phyloP scores from a whole-genome alignment of 768 basidiomycete species.

The Rhizopogon salebrosus region DNA sequence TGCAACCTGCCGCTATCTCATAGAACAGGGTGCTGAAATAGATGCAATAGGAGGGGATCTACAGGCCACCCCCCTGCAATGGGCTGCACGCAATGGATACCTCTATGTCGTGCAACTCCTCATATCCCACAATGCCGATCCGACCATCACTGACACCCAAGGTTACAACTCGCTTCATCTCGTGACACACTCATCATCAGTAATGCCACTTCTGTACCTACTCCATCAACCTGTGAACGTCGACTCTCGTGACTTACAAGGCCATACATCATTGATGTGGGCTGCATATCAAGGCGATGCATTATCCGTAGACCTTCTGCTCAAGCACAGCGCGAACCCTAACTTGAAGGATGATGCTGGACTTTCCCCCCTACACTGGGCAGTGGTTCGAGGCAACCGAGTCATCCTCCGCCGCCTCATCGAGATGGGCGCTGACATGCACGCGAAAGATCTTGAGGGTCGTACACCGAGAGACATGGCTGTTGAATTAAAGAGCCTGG shows the following conservation, averaged over 20 bases:
- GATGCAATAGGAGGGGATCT: slow-evolving; percentile 94
- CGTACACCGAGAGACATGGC: slow-evolving; percentile 95
- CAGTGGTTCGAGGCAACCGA: slow-evolving; percentile 91
- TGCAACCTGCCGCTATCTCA: slow-evolving; percentile 77
- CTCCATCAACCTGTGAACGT: slow-evolving; percentile 91
- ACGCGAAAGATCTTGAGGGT: slow-evolving; percentile 74
- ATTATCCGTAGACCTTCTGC: slow-evolving; percentile 84
- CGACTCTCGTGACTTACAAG: slow-evolving; percentile 85
- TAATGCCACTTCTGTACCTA: slow-evolving; percentile 91
- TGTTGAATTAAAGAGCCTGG: slow-evolving; percentile 83
- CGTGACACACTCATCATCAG: slow-evolving; percentile 88
- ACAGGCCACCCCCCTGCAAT: slow-evolving; percentile 91
- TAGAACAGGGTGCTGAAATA: slow-evolving; percentile 92
- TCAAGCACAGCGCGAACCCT: slow-evolving; percentile 82
- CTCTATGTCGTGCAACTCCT: slow-evolving; percentile 93
- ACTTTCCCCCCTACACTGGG: slow-evolving; percentile 93
- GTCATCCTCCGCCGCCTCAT: slow-evolving; percentile 79
- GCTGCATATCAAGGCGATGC: slow-evolving; percentile 99
- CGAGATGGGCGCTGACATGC: slow-evolving; percentile 81
- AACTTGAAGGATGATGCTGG: slow-evolving; percentile 76
- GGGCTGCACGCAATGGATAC: slow-evolving; percentile 97
- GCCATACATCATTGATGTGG: slow-evolving; percentile 97
- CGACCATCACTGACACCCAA: slow-evolving; percentile 85
- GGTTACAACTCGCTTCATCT: slow-evolving; percentile 96
- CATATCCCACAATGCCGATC: slow-evolving; percentile 86